Evolutionary conservation across 2,329 filamentous ascomycete genomes (phyloP), one percentile per base, ranked within the genome.

Genomic region (Falciphora oryzae): DNA sequence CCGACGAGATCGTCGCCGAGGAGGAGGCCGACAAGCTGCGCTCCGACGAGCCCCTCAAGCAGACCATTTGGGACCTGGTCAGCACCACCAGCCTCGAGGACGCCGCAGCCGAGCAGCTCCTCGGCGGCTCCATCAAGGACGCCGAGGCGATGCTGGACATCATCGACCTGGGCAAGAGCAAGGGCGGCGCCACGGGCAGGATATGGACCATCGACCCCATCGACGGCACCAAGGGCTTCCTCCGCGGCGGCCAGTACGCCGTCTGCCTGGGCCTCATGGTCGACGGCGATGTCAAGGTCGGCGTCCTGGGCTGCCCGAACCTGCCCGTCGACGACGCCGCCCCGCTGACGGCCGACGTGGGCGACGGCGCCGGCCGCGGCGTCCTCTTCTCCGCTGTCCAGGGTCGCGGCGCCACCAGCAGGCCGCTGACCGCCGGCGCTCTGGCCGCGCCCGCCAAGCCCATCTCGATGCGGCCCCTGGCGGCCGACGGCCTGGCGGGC

Each of bases 181-280:
- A 84, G 65, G 92, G 92, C 66, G 92, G 92, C 32, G 76, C 79
- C 66, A 83, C 81, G 69, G 93, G 92, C 67, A 84, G 95, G 69
- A 92, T 98, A 76, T 99, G 95, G 95, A 91, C 94, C 57, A 88
- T 99, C 65, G 95, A 99, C 77, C 95, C 95, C 66, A 97, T 99
- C 68, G 95, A 99, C 77, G 95, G 95, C 69, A 99, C 95, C 64
- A 97, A 97, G 80, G 96, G 95, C 35, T 99, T 99, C 80, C 82
- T 99, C 66, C 87, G 96, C 67, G 95, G 95, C 63, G 96, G 93
- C 56, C 95, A 99, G 80, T 99, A 99, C 75, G 96, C 95, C 64
- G 93, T 99, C 64, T 97, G 94, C 75, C 85, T 99, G 6, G 95
- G 86, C 50, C 82, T 99, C 71, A 89, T 99, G 79, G 91, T 96